Evolutionary conservation across 2,329 filamentous ascomycete genomes (phyloP).

Genomic region (Fusarium poae): DNA sequence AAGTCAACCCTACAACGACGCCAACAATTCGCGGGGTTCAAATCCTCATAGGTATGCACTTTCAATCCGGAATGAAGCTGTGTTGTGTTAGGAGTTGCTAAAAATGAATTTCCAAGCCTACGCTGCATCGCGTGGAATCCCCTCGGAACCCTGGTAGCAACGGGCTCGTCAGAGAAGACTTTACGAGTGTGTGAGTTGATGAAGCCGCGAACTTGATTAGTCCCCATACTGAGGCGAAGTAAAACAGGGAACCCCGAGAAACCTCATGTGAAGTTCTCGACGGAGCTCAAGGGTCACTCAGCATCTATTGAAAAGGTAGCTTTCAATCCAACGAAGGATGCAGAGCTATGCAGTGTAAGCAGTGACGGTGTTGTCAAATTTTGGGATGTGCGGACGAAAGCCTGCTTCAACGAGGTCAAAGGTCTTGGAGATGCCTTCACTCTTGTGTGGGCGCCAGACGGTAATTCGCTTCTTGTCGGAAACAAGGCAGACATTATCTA

Average conservation of each 20-base stretch:
- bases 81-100: slow-evolving; percentile 18
- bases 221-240: slow-evolving; percentile 4
- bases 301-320: slow-evolving; percentile 79
- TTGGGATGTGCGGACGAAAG: slow-evolving; percentile 83
- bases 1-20: slow-evolving; percentile 78
- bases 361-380: slow-evolving; percentile 80
- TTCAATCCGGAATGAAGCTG: neutral
- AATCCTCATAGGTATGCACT: slow-evolving; percentile 68
- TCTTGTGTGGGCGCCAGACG: slow-evolving; percentile 80
- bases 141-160: slow-evolving; percentile 84
- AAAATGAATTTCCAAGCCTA: slow-evolving; percentile 63
- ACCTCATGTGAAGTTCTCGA: slow-evolving; percentile 78
- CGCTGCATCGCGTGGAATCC: slow-evolving; percentile 92
- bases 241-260: slow-evolving; percentile 80
- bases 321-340: slow-evolving; percentile 82
- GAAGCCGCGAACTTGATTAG: neutral
- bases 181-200: slow-evolving; percentile 76
- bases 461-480: slow-evolving; percentile 76
- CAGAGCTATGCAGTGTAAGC: slow-evolving; percentile 80
- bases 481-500: slow-evolving; percentile 77
- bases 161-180: slow-evolving; percentile 77
- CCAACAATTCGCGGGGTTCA: slow-evolving; percentile 64
- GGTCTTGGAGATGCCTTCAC: slow-evolving; percentile 76
- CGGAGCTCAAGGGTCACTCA: slow-evolving; percentile 77
- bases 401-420: slow-evolving; percentile 76